Evolutionary conservation across 495 filamentous ascomycete species (phyloP).

Genomic region (Penicillium flavigenum): DNA sequence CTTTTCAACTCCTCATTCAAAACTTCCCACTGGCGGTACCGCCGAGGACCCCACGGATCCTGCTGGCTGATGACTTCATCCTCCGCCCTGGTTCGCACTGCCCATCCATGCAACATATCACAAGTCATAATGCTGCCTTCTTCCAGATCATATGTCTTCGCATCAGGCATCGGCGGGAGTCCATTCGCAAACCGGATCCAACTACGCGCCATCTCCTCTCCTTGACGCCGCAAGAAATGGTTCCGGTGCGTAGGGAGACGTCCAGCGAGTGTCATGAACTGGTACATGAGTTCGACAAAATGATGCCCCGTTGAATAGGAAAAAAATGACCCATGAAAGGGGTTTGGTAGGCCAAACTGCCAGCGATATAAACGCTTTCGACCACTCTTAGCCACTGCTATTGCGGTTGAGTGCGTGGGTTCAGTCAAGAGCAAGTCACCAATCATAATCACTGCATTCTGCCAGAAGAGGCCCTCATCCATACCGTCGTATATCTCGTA

Average conservation of each 20-base stretch:
- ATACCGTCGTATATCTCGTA: neutral
- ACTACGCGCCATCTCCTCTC: neutral
- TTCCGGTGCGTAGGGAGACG: neutral
- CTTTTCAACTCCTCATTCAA: neutral
- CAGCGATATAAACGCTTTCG: neutral
- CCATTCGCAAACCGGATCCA: neutral
- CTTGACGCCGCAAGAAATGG: neutral
- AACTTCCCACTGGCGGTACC: neutral
- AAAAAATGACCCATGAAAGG: neutral
- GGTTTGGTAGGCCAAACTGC: neutral
- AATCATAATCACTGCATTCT: neutral
- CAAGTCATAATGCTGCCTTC: neutral
- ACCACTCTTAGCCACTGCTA: neutral
- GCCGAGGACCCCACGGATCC: neutral
- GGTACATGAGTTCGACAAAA: neutral
- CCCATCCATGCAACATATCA: neutral
- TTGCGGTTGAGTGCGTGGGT: neutral
- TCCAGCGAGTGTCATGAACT: neutral
- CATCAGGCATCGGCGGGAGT: neutral
- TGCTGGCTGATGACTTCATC: neutral
- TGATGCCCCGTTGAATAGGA: neutral
- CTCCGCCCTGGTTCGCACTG: neutral
- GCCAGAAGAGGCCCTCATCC: neutral
- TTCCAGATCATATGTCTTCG: neutral
- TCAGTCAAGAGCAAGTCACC: neutral